Percentiles rank a stretch among this genome's conserved stretches.
phyloP scores from a whole-genome alignment of 257 asterid species.

The Solanum pimpinellifolium region DNA sequence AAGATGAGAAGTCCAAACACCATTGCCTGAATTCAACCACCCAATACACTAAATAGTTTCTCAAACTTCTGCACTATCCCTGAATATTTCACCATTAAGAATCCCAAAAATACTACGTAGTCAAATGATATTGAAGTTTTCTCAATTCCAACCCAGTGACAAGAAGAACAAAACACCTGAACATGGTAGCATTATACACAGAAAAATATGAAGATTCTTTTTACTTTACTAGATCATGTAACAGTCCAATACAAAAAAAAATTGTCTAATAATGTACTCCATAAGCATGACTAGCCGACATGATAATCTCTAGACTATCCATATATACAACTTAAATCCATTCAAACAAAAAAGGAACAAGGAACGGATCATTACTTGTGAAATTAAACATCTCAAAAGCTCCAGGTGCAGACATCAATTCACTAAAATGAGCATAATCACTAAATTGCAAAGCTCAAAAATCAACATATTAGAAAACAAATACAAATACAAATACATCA shows the following conservation, averaged over 20 bases:
- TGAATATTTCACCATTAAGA: background rate
- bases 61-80: background rate
- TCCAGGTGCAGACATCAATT: no score
- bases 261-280: background rate
- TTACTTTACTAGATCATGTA: background rate
- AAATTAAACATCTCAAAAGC: no score
- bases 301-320: no score
- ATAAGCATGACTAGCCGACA: no score
- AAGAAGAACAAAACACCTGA: background rate
- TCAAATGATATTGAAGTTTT: background rate
- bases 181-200: background rate
- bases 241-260: background rate
- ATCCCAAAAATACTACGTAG: background rate
- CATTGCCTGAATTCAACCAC: background rate
- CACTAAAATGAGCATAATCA: no score
- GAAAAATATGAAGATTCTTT: background rate
- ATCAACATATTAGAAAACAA: no score
- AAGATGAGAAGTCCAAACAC: background rate
- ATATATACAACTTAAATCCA: no score
- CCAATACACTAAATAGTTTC: background rate
- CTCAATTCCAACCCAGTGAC: background rate
- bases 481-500: no score
- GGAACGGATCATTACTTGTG: no score
- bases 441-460: no score
- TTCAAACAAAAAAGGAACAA: no score